Base-by-base conservation (phyloP, 768 basidiomycete genomes). In the Kwoniella dejecticola region DNA sequence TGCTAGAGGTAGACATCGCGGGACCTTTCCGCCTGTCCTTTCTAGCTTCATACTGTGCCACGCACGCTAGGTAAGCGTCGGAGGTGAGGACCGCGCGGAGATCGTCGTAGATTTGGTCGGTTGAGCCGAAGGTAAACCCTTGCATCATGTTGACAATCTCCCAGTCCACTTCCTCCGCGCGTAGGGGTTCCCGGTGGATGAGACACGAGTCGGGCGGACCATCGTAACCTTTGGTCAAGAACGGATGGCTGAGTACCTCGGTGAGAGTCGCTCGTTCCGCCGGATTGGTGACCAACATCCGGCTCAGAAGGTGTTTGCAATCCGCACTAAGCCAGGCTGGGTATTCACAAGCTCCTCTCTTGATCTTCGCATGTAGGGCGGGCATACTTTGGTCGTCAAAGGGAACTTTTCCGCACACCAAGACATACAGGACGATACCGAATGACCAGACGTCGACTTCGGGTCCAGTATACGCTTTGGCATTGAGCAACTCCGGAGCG, bases 371-470 rank as follows among this genome's bases (percentile, higher is more conserved):
- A 77, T 98, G 96, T 54, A 99, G 81, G 0, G 96, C 96, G 1
- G 96, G 95, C 96, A 98, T 99, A 76, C 89, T 93, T 80, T 98
- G 92, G 77, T 99, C 96, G 72, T 99, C 96, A 76, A 99, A 98
- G 0, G 96, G 95, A 2, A 99, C 96, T 80, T 96, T 97, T 48
- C 96, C 96, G 75, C 95, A 99, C 0, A 99, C 94, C 52, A 99
- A 84, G 19, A 96, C 93, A 71, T 98, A 98, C 24, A 99, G 84
- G 5, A 99, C 96, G 67, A 99, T 94, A 10, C 96, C 95, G 67
- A 99, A 98, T 74, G 91, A 93, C 96, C 96, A 99, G 3, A 99
- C 88, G 71, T 98, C 96, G 60, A 98, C 96, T 78, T 98, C 95
- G 13, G 96, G 96, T 0, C 96, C 95, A 0, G 90, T 92, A 77